A percentile compares a stretch with the other conserved stretches of the same genome.
These are phyloP conservation scores for Corchorus capsularis DNA, from an alignment of 345 rosid genomes.

Conservation along the genomic window DNA sequence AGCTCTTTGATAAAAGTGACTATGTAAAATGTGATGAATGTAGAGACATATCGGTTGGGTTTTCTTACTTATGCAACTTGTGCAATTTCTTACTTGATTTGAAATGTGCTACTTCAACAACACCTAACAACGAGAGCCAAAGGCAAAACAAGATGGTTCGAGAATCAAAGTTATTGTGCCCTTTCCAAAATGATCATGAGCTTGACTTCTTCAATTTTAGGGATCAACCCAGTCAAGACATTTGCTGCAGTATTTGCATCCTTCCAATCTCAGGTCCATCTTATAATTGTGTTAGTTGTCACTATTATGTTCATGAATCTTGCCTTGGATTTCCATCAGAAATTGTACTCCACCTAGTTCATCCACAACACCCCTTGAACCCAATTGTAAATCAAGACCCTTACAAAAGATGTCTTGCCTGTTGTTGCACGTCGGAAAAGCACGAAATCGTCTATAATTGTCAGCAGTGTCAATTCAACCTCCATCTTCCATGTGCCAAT, in stretches of 20 bases:
- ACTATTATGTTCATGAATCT: constrained; percentile 13
- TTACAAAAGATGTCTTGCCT: not conserved
- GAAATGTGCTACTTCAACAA: not conserved
- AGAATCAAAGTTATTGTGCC: not conserved
- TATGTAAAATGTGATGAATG: constrained; percentile 18
- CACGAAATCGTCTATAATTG: no score
- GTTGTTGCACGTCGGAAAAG: no score
- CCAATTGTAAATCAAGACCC: no score
- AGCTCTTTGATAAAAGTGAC: not conserved
- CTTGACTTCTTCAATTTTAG: constrained; percentile 16
- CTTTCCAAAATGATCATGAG: constrained; percentile 12
- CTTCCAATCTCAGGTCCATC: not conserved
- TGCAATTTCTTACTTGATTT: constrained; percentile 24
- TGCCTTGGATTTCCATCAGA: constrained; percentile 11
- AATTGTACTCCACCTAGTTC: not conserved
- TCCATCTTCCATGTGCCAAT: constrained; percentile 22
- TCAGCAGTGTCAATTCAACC: not conserved
- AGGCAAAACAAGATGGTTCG: not conserved
- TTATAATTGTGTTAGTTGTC: constrained; percentile 20
- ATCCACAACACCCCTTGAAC: constrained; percentile 18
- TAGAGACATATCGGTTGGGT: not conserved
- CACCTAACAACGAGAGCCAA: not conserved
- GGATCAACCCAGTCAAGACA: not conserved
- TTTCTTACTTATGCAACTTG: constrained; percentile 1
- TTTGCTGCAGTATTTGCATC: constrained; percentile 1